phyloP scores from a whole-genome alignment of 257 asterid species.

The Ballota nigra region DNA sequence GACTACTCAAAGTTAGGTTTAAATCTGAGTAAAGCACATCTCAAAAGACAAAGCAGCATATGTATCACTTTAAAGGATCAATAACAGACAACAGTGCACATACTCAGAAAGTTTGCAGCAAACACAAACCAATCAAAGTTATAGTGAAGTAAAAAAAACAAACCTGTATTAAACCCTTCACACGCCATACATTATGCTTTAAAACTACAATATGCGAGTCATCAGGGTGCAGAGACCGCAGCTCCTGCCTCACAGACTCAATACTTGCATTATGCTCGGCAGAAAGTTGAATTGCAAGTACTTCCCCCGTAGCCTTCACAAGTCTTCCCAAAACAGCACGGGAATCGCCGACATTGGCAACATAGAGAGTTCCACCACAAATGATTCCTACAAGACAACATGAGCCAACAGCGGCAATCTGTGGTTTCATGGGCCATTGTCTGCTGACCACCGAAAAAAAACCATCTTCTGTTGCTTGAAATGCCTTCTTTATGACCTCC shows the following conservation, averaged over 20 bases:
- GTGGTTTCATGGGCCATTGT: slow-evolving; percentile 60
- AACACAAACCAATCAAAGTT: not conserved
- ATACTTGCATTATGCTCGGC: slow-evolving; percentile 74
- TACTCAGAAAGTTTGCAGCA: not conserved
- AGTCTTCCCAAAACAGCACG: slow-evolving; percentile 81
- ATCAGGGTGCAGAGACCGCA: slow-evolving; percentile 70
- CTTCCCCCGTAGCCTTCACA: slow-evolving; percentile 64
- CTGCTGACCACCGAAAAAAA: slow-evolving; percentile 57
- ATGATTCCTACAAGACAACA: slow-evolving; percentile 84
- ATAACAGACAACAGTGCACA: not conserved
- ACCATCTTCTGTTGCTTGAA: slow-evolving; percentile 72
- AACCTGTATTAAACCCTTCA: slow-evolving; percentile 90
- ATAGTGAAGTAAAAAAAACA: not conserved
- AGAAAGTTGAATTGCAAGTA: slow-evolving; percentile 67
- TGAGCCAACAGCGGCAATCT: slow-evolving; percentile 80
- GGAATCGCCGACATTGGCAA: slow-evolving; percentile 85
- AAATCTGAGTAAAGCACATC: not conserved
- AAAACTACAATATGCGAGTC: slow-evolving; percentile 76
- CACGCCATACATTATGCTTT: slow-evolving; percentile 91
- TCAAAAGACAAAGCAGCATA: slow-evolving; percentile 3
- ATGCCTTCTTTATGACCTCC: slow-evolving; percentile 61
- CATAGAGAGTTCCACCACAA: slow-evolving; percentile 62
- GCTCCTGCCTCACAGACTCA: slow-evolving; percentile 73
- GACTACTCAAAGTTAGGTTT: too few relatives aligned
- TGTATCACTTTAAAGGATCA: not conserved